phyloP scores from a whole-genome alignment of 495 filamentous ascomycete species.

The Pyrenopolyporus hunteri region DNA sequence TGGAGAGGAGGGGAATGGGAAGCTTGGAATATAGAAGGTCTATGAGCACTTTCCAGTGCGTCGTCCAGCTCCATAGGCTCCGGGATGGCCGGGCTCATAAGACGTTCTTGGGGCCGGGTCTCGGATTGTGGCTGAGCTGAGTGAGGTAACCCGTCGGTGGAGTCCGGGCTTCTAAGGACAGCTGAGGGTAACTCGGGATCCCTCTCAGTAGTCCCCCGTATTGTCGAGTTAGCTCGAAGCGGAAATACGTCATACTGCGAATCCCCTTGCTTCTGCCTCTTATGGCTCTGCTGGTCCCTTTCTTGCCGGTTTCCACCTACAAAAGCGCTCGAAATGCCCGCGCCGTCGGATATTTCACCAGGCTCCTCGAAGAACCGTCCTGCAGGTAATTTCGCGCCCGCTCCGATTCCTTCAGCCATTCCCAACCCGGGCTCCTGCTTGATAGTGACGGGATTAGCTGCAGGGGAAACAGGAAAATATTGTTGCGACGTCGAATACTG shows the following conservation, averaged over 20 bases:
- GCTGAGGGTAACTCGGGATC: conserved; percentile 41
- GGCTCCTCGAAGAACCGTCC: conserved; percentile 37
- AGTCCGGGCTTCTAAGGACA: conserved; percentile 32
- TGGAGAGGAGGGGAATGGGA: conserved; percentile 42
- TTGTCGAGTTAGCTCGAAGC: conserved; percentile 33
- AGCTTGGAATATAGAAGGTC: conserved; percentile 26
- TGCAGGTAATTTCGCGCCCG: conserved; percentile 3
- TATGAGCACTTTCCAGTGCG: conserved; percentile 25
- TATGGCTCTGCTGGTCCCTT: conserved; percentile 32
- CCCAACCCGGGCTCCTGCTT: conserved; percentile 31
- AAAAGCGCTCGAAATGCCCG: conserved; percentile 2
- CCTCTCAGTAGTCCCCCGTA: conserved; percentile 40
- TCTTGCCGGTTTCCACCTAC: not conserved
- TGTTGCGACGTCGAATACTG: conserved; percentile 33
- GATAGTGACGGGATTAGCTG: conserved; percentile 18
- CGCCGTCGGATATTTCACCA: conserved; percentile 33
- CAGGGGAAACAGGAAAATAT: conserved; percentile 27
- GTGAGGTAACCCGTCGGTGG: conserved; percentile 43
- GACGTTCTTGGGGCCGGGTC: conserved; percentile 37
- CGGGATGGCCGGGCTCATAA: conserved; percentile 45
- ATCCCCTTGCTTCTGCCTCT: conserved; percentile 31
- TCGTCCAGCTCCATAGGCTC: conserved; percentile 41
- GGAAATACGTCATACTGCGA: conserved; percentile 37
- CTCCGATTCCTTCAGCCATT: not conserved
- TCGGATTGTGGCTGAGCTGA: conserved; percentile 42